Evolutionary conservation across 495 filamentous ascomycete genomes (phyloP).

Genomic region (Annulohypoxylon maeteangense): DNA sequence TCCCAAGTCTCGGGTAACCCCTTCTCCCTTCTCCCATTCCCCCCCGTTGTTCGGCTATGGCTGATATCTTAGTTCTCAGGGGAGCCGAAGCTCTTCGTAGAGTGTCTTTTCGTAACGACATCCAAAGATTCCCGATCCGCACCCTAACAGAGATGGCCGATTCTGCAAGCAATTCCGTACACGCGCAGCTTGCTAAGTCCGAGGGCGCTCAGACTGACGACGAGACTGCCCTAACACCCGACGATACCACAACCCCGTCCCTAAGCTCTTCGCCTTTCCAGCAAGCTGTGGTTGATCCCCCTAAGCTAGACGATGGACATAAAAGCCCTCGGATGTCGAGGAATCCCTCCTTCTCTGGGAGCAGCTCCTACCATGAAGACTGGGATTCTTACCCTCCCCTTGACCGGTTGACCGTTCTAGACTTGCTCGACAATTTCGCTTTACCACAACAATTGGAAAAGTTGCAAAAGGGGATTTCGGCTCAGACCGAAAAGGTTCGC

Average conservation of each 20-base stretch:
- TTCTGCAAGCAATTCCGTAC: constrained; percentile 48
- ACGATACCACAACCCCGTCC: constrained; percentile 52
- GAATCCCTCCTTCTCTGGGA: constrained; percentile 77
- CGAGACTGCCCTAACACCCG: constrained; percentile 56
- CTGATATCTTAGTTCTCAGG: constrained; percentile 53
- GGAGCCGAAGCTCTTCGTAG: constrained; percentile 52
- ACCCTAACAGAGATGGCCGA: constrained; percentile 61
- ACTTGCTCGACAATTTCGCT: constrained; percentile 92
- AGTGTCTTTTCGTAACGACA: constrained; percentile 52
- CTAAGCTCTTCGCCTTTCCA: constrained; percentile 54
- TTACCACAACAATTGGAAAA: constrained; percentile 89
- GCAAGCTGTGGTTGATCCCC: constrained; percentile 54
- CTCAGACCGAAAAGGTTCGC: constrained; percentile 86
- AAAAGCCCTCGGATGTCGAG: constrained; percentile 71
- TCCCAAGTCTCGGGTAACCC: constrained; percentile 3
- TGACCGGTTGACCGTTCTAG: constrained; percentile 91
- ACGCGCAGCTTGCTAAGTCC: constrained; percentile 49
- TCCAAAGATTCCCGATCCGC: constrained; percentile 48
- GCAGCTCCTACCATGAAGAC: constrained; percentile 85
- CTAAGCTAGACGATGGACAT: constrained; percentile 55
- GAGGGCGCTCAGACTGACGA: constrained; percentile 57
- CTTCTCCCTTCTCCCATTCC: no score
- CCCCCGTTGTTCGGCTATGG: constrained; percentile 44
- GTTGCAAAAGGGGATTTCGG: constrained; percentile 78
- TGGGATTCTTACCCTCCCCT: constrained; percentile 87